Conservation (phyloP, 2,329 filamentous ascomycete species). For the Talaromyces verruculosus region DNA sequence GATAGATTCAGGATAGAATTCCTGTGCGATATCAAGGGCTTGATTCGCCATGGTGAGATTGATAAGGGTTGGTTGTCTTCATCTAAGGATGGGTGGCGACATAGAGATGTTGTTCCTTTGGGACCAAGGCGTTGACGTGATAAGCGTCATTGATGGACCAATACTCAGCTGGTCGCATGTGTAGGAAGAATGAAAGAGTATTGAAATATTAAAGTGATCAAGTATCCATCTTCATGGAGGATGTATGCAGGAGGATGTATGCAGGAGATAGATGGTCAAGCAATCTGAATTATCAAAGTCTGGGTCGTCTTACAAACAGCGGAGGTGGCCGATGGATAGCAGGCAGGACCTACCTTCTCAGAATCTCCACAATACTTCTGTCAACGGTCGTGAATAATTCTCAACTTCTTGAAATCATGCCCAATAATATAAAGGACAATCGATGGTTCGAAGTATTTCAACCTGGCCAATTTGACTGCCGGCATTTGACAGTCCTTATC, state of each 20-base stretch:
- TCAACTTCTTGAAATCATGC: background rate
- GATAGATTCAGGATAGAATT: slow-evolving; percentile 46
- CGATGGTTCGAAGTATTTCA: background rate
- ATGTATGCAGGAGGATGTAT: background rate
- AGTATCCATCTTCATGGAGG: background rate
- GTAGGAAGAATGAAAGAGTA: background rate
- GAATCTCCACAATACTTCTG: background rate
- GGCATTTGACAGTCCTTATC: background rate
- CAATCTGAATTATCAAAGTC: background rate
- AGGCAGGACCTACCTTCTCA: background rate
- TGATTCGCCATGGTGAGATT: slow-evolving; percentile 14
- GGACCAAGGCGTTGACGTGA: background rate
- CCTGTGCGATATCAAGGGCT: slow-evolving; percentile 26
- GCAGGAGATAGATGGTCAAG: background rate
- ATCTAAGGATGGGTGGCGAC: slow-evolving; percentile 19
- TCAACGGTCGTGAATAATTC: background rate
- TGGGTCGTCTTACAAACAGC: background rate
- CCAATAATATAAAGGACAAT: background rate
- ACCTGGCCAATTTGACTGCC: background rate
- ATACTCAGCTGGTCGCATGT: background rate
- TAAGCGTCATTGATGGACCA: slow-evolving; percentile 4
- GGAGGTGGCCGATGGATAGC: slow-evolving; percentile 13
- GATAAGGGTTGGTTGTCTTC: background rate
- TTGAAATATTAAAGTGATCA: background rate
- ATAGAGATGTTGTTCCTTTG: background rate